Evolutionary conservation across 2,329 filamentous ascomycete genomes (phyloP), one percentile per base, ranked within the genome.

Genomic region (Paracamarosporium sp.): DNA sequence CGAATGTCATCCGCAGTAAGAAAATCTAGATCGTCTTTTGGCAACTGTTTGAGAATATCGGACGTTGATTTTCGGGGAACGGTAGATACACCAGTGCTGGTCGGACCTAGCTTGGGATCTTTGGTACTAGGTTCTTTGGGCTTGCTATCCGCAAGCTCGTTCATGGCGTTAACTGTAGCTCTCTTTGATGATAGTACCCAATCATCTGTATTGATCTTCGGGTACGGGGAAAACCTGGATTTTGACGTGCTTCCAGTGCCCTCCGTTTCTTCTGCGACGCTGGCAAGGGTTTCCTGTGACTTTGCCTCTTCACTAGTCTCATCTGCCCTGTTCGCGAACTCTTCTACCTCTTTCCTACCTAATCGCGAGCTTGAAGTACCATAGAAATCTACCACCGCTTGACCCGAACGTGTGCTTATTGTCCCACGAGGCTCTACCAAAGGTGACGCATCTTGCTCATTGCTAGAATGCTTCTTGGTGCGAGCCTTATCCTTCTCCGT

Each of bases 1-100:
- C 79, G 75, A n/a, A 81, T 73, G 22, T 77, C 70, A 12, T 70
- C 71, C 4, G 79, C 76, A 46, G 72, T 80, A 27, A 82, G 64
- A 6, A 74, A 66, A 46, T 82, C 79, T 17, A 80, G 64, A 52
- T 80, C 77, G 40, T 78, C 67, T 41, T 74, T 60, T 1, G 76
- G 74, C 11, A 76, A 59, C 6, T 70, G 72, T 5, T 65, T 62
- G 5, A 80, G 65, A 11, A 70, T 69, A 0, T 71, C 60, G 5
- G 66, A 66, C 45, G 68, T 65, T 45, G 69, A 68, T 38, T 55
- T 58, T 6, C 35, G 30, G 8, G 38, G 22, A 20, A 22, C 52
- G 13, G 40, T 17, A 24, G 38, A 13, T 24, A 22, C 17, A 5
- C 30, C 43, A 22, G 25, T 13, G 12, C 25, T 40, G 25, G 11